Conservation (phyloP, 2,329 filamentous ascomycete genomes). For the Alternaria sp. region DNA sequence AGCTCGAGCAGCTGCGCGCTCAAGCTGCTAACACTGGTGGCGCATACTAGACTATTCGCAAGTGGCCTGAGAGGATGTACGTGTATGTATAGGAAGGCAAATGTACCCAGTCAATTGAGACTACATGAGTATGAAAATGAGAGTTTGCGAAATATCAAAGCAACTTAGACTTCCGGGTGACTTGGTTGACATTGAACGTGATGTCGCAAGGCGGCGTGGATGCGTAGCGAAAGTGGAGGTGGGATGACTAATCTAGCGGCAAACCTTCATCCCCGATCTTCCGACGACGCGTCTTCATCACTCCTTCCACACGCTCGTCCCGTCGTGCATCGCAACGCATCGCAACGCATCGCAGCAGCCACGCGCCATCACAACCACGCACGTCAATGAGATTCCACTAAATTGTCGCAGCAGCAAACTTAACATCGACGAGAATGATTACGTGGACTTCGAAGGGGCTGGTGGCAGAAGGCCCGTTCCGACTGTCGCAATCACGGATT, state of each 20-base stretch:
- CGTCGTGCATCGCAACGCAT: not conserved
- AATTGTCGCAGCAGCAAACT: not conserved
- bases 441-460: not conserved
- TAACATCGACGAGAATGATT: not conserved
- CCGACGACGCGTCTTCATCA: not conserved
- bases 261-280: not conserved
- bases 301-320: not conserved
- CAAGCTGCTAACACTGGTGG: not conserved
- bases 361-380: not conserved
- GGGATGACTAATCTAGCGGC: not conserved
- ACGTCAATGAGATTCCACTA: not conserved
- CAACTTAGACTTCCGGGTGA: not conserved
- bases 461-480: rapidly evolving
- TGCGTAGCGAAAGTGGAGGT: not conserved
- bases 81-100: not conserved
- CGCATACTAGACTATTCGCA: not conserved
- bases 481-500: not conserved
- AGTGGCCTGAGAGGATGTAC: not conserved
- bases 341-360: not conserved
- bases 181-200: not conserved
- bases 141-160: rapidly evolving
- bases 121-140: not conserved
- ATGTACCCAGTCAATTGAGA: not conserved
- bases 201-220: too few relatives aligned
- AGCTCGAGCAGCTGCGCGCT: not conserved